Conservation (phyloP, 1,139 yeast genomes). For the Kodamaea fungicola region DNA sequence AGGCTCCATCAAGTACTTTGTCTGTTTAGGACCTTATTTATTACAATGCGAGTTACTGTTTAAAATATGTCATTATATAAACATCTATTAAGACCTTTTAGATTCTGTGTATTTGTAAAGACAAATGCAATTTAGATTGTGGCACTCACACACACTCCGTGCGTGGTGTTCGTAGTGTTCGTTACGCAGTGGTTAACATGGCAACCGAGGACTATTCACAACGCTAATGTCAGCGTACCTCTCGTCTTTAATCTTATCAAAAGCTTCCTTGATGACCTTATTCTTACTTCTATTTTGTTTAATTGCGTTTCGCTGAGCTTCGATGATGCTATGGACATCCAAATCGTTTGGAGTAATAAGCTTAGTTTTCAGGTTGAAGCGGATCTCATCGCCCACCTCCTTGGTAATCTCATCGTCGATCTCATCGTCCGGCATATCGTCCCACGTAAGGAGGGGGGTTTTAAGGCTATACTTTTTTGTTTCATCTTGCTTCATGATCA, state of each 20-base stretch:
- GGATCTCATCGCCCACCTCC: slow-evolving; percentile 42
- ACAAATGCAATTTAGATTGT: no score
- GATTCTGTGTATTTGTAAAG: no score
- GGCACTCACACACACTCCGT: no score
- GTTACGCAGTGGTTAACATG: no score
- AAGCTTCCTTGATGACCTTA: slow-evolving; percentile 32
- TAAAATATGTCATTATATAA: no score
- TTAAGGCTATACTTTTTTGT: slow-evolving; percentile 43
- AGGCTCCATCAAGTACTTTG: no score
- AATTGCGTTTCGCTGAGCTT: slow-evolving; percentile 46
- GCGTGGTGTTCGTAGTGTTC: no score
- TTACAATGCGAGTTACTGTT: no score
- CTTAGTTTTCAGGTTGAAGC: slow-evolving; percentile 38
- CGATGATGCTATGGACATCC: slow-evolving; percentile 39
- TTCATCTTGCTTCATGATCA: slow-evolving; percentile 65
- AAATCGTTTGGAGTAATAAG: slow-evolving; percentile 36
- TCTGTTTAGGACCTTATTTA: no score
- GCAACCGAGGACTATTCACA: slow-evolving; percentile 16
- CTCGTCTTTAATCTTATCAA: slow-evolving; percentile 7
- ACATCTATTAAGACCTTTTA: no score
- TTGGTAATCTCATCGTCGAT: slow-evolving; percentile 37
- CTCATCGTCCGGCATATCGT: slow-evolving; percentile 45
- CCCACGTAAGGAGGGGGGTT: slow-evolving; percentile 61
- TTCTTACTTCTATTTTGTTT: slow-evolving; percentile 37
- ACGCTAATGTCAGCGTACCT: slow-evolving; percentile 30